Evolutionary conservation across 768 basidiomycete genomes (phyloP).

Genomic region (Amanita inopinata): DNA sequence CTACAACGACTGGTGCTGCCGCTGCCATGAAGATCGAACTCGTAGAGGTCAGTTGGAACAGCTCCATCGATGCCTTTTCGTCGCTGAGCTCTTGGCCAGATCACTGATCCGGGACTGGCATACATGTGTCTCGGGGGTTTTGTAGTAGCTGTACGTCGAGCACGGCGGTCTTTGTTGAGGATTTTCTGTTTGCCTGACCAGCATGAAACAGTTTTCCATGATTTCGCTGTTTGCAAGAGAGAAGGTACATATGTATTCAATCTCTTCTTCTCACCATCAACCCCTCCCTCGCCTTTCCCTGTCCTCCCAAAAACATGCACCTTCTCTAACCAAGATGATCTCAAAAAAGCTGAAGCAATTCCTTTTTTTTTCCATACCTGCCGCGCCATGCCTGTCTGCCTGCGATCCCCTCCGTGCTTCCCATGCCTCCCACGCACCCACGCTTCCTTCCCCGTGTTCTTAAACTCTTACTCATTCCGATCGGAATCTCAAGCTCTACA

Average conservation of each 20-base stretch:
- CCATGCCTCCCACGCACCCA: too few relatives aligned
- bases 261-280: neutral
- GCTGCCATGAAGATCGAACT: constrained; percentile 16
- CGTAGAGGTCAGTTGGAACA: constrained; percentile 23
- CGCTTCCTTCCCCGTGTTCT: neutral
- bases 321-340: too few relatives aligned
- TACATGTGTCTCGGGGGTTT: constrained; percentile 57
- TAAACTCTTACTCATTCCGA: neutral
- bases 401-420: too few relatives aligned
- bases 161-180: neutral
- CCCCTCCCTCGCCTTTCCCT: neutral
- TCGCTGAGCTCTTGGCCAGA: constrained; percentile 29
- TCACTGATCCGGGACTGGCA: constrained; percentile 40
- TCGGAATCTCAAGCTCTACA: constrained; percentile 48
- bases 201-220: constrained; percentile 62
- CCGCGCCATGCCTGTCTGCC: too few relatives aligned
- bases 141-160: constrained; percentile 29
- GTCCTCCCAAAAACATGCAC: neutral
- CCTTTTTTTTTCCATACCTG: too few relatives aligned
- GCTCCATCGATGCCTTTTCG: constrained; percentile 10
- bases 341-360: too few relatives aligned
- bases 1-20: too few relatives aligned
- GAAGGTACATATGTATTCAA: constrained; percentile 33
- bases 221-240: constrained; percentile 78
- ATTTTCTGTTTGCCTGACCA: neutral